Evolutionary conservation across 1,284 basidiomycete species (phyloP).

Genomic region (Ustanciosporium gigantosporum): DNA sequence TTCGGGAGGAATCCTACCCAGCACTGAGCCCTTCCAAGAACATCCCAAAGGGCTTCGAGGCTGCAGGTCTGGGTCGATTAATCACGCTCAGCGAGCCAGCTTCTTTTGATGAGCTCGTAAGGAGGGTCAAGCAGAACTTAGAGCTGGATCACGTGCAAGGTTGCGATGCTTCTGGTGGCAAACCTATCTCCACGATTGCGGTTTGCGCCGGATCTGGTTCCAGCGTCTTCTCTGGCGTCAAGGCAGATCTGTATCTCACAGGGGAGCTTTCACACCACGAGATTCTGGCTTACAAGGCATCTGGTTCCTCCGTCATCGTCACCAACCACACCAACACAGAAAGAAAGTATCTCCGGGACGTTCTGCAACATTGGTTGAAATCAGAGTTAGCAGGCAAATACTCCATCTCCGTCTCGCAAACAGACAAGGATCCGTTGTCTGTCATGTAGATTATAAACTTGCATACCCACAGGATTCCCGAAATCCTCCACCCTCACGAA

Average conservation of each 20-base stretch:
- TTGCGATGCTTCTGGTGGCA: slow-evolving; percentile 22
- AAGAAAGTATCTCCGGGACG: slow-evolving; percentile 43
- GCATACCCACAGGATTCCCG: no score
- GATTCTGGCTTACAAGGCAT: slow-evolving; percentile 50
- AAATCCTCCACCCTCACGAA: not conserved
- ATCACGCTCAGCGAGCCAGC: slow-evolving; percentile 13
- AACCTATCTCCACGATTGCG: slow-evolving; percentile 38
- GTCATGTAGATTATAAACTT: slow-evolving; percentile 17
- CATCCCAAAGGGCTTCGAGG: slow-evolving; percentile 14
- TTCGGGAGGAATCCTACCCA: slow-evolving; percentile 1
- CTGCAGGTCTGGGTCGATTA: slow-evolving; percentile 35
- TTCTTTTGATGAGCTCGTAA: slow-evolving; percentile 23
- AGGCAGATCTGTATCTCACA: slow-evolving; percentile 54
- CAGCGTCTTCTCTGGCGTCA: slow-evolving; percentile 37
- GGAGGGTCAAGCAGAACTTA: slow-evolving; percentile 36
- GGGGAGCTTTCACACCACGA: slow-evolving; percentile 59
- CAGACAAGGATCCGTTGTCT: slow-evolving; percentile 33
- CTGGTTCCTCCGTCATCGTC: slow-evolving; percentile 53
- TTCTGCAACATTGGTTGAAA: slow-evolving; percentile 35
- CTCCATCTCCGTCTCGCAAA: slow-evolving; percentile 15
- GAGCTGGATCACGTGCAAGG: slow-evolving; percentile 23
- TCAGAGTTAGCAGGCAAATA: slow-evolving; percentile 8
- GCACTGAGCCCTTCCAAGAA: slow-evolving; percentile 11
- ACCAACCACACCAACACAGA: slow-evolving; percentile 58
- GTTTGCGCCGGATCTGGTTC: slow-evolving; percentile 57